Conservation (phyloP, 1,284 basidiomycete genomes). For the Abortiporus biennis region DNA sequence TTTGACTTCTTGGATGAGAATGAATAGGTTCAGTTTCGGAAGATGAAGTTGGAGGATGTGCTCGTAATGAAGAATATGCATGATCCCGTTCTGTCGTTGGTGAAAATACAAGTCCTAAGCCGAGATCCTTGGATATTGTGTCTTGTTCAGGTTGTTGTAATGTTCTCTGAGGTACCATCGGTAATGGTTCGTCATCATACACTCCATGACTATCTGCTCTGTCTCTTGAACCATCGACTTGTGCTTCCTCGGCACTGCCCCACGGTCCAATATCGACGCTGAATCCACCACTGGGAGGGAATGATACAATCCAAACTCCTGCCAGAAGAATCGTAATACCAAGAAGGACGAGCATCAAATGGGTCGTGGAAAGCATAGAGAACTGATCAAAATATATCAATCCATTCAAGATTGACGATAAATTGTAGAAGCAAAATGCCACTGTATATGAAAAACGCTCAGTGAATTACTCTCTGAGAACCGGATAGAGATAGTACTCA, state of each 20-base stretch:
- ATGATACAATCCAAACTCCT: slow-evolving; percentile 88
- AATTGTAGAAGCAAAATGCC: slow-evolving; percentile 95
- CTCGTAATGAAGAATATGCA: slow-evolving; percentile 7
- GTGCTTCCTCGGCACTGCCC: slow-evolving; percentile 35
- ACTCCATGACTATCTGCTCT: slow-evolving; percentile 18
- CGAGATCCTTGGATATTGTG: too few species aligned
- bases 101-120: too few species aligned
- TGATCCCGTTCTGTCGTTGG: too few species aligned
- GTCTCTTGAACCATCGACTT: slow-evolving; percentile 21
- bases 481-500: slow-evolving; percentile 31
- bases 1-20: background rate
- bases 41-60: slow-evolving; percentile 6
- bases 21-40: slow-evolving; percentile 17
- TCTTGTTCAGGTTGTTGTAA: too few species aligned
- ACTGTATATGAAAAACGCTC: slow-evolving; percentile 37
- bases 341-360: slow-evolving; percentile 70
- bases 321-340: slow-evolving; percentile 80
- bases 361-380: slow-evolving; percentile 59
- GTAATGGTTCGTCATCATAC: slow-evolving; percentile 25
- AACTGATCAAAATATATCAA: slow-evolving; percentile 93
- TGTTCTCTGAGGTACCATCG: slow-evolving; percentile 12
- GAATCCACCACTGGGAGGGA: slow-evolving; percentile 49
- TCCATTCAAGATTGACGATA: slow-evolving; percentile 85
- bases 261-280: slow-evolving; percentile 49
- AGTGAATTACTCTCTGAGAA: background rate